Evolutionary conservation across 768 basidiomycete genomes (phyloP), one percentile per base, ranked within the genome.

Genomic region (Mycena albidolilacea): DNA sequence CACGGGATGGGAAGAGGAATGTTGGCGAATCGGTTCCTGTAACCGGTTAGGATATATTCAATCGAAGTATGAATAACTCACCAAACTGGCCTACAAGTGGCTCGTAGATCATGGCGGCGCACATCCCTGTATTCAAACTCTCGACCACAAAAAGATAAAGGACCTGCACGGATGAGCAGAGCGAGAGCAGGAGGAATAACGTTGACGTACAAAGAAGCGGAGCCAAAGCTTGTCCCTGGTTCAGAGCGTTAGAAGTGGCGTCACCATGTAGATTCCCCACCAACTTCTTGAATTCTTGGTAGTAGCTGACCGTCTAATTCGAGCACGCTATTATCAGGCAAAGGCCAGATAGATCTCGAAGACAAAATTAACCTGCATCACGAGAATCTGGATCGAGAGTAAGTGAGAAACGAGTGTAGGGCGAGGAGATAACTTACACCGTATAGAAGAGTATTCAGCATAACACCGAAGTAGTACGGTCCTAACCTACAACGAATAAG

Each of bases 151-250:
- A 38, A 0, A 58, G 52, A 30, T 58, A 58, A 14, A 58, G 35
- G 38, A 58, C 57, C 57, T 58, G 35, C 23, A 8, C 35, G 7
- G 15, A 38, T 37, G 35, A 35, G 54, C 5, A 21, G 11, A 35
- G 37, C 3, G 19, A 17, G 15, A 58, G 10, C 35, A n/a, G 48
- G 6, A 7, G 19, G 48, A 21, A n/a, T n/a, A 9, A 3, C 19
- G 6, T 3, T 19, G 14, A 58, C 57, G 5, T 14, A 58, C 57
- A 58, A 58, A 38, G 37, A 6, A 58, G 57, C 57, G 57, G 3
- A 58, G 57, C 57, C 57, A 58, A 37, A 7, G 57, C 37, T 58
- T 58, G 35, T 58, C 57, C 35, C 57, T 58, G n/a, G 38, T 37
- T 58, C 35, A 37, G 14, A 15, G 37, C 7, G 38, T 58, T 6